Percentiles rank a stretch among this genome's conserved stretches.
Evolutionary conservation across 441 rosid species (phyloP).

Genomic region (Breynia disticha): DNA sequence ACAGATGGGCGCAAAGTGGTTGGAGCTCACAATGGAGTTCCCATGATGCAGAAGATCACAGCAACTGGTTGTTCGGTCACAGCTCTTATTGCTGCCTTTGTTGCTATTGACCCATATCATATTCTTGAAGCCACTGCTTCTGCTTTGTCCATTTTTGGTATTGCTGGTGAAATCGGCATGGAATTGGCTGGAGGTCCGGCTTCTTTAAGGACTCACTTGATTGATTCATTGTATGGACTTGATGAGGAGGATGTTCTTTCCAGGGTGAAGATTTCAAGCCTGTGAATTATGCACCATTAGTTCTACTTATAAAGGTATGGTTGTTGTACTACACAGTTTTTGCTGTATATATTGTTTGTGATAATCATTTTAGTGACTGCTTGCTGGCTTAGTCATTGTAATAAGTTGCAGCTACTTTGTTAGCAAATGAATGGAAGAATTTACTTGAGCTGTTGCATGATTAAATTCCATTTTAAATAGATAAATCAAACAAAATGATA

Average conservation of each 20-base stretch:
- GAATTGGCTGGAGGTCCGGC: slow-evolving; percentile 69
- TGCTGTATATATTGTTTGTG: not conserved
- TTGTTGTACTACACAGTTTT: not conserved
- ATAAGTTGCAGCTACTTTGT: too few species aligned
- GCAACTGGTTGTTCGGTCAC: slow-evolving; percentile 80
- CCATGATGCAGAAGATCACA: slow-evolving; percentile 81
- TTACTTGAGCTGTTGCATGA: too few species aligned
- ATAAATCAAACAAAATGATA: too few species aligned
- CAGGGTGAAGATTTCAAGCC: slow-evolving; percentile 29
- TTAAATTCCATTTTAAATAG: too few species aligned
- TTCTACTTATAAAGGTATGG: not conserved
- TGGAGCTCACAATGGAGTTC: slow-evolving; percentile 63
- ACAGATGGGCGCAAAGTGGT: slow-evolving; percentile 56
- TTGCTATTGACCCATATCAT: slow-evolving; percentile 47
- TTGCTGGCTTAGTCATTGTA: not conserved
- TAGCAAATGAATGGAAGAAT: too few species aligned
- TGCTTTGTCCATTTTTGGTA: slow-evolving; percentile 67
- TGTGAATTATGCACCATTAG: slow-evolving; percentile 10
- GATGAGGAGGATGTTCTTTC: slow-evolving; percentile 41
- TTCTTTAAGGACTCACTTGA: slow-evolving; percentile 70
- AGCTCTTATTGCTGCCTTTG: slow-evolving; percentile 69
- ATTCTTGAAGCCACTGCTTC: slow-evolving; percentile 67
- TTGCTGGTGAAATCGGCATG: slow-evolving; percentile 83
- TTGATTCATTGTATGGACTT: slow-evolving; percentile 61
- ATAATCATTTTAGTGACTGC: not conserved